Evolutionary conservation across 805 yeast genomes (phyloP), one percentile per base, ranked within the genome.

Genomic region (Danielia reshetovae): DNA sequence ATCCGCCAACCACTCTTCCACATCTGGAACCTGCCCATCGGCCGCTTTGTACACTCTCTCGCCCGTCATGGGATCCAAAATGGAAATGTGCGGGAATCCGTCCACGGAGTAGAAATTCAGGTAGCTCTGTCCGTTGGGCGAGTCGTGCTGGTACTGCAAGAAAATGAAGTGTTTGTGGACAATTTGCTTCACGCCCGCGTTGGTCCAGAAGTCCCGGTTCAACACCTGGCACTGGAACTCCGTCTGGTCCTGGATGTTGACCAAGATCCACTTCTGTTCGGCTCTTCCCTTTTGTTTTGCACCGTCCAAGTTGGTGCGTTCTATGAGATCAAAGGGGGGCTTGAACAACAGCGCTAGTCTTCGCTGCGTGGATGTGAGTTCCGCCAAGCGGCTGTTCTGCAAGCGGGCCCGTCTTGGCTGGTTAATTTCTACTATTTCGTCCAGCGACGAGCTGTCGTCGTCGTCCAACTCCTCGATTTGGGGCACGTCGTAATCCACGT

Each of bases 51-150:
- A 73, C 36, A 87, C 74, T 40, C 95, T 71, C 59, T 93, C 99
- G 15, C 97, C 97, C 0, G 98, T 93, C 55, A 89, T 77, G 2
- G 98, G 97, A 52, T 93, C 99, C 32, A 93, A 56, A 25, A 93
- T 85, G 1, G 96, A 85, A 27, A 93, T 79, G 55, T 93, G 97
- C 1, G 99, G 99, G 54, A 65, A 82, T 16, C 72, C 74, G 2
- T 68, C 60, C 29, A 85, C 71, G 3, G 82, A 81, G 56, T 93
- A 89, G 50, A 84, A 81, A 42, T 82, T 79, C 13, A 70, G 49
- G 55, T 86, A 93, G 40, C 71, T 74, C 42, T 70, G 68, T 2
- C 96, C 97, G 40, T 75, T 79, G 6, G 76, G 75, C 2, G 93
- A 80, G 49, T 85, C 94, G 32, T 70, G 71, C 42, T 83, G 88